Conservation (phyloP, 2,329 filamentous ascomycete genomes). For the Rhinocladiella mackenziei region DNA sequence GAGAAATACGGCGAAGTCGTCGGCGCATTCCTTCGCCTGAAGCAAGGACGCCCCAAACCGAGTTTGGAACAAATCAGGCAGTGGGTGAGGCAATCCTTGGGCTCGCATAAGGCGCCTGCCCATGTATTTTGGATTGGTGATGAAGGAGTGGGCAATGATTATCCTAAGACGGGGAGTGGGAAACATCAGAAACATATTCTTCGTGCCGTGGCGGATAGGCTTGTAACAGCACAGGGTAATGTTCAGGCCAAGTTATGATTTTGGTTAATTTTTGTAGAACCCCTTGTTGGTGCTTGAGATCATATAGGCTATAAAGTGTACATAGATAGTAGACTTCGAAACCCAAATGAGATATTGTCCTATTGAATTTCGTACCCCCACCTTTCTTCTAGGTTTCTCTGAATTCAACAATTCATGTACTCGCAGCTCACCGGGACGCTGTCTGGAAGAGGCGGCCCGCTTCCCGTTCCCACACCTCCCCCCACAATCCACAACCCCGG, state of each 20-base stretch:
- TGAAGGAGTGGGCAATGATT: conserved; percentile 50
- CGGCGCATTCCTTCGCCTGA: conserved; percentile 55
- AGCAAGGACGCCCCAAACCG: conserved; percentile 50
- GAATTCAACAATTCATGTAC: too few species aligned
- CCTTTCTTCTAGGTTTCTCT: too few species aligned
- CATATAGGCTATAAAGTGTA: too few species aligned
- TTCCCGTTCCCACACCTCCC: too few species aligned
- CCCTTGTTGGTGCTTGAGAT: too few species aligned
- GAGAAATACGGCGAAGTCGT: conserved; percentile 70
- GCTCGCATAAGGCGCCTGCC: conserved; percentile 64
- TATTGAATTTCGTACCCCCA: too few species aligned
- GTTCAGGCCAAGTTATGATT: conserved; percentile 13
- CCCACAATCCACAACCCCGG: too few species aligned
- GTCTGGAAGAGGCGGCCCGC: too few species aligned
- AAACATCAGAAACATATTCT: conserved; percentile 42
- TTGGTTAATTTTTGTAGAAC: too few species aligned
- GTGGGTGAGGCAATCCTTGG: conserved; percentile 60
- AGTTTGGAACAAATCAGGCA: conserved; percentile 54
- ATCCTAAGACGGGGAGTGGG: conserved; percentile 67
- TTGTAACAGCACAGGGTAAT: conserved; percentile 5
- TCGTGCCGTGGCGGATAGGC: conserved; percentile 7
- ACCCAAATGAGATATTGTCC: too few species aligned
- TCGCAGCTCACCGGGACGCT: too few species aligned
- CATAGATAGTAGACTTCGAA: too few species aligned
- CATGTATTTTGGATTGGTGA: conserved; percentile 71